Base-by-base conservation (phyloP, 306 rosid genomes). In the Prunus padus region DNA sequence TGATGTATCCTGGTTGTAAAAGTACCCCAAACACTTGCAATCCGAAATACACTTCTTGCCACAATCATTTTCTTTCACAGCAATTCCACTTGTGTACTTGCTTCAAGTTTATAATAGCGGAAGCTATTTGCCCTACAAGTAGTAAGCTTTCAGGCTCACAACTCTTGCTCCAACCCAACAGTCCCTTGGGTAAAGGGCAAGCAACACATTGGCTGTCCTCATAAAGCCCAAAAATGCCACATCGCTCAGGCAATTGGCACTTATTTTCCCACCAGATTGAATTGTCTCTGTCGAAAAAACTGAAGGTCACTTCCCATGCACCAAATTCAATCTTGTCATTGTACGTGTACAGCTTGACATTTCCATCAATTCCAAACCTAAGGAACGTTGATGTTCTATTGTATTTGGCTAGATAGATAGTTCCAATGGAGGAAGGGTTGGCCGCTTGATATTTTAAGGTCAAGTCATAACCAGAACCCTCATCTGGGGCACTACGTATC, bases 291-390 rank as follows among this genome's bases (percentile, higher is more conserved):
- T 84, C 77, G 44, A 91, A 91, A 0, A 88, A 59, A 10, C 80
- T 77, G 79, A 63, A 85, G 0, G 87, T 87, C 11, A 69, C 83
- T 68, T 79, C 56, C 86, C 91, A 86, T 16, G 88, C 90, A 22
- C 88, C 80, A 12, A 5, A 51, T 23, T 79, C 73, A 2, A 88
- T 87, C 25, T 79, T 80, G 5, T 80, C 67, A 49, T 82, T 72
- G 76, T 85, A 93, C 4, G 98, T 93, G 72, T 89, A 68, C 0
- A 89, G 9, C 66, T 49, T 83, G 45, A 93, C 59, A 72, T 86
- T 93, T 2, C 97, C 98, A 81, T 91, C 92, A 37, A 89, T 85
- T 71, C 85, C 97, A 30, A 93, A 89, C 77, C 97, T 77, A 11
- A 93, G 84, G 33, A 83, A 83, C 52, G 96, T 75, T 3, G 86